phyloP scores from a whole-genome alignment of 768 basidiomycete species.

The Hypholoma sublateritium region DNA sequence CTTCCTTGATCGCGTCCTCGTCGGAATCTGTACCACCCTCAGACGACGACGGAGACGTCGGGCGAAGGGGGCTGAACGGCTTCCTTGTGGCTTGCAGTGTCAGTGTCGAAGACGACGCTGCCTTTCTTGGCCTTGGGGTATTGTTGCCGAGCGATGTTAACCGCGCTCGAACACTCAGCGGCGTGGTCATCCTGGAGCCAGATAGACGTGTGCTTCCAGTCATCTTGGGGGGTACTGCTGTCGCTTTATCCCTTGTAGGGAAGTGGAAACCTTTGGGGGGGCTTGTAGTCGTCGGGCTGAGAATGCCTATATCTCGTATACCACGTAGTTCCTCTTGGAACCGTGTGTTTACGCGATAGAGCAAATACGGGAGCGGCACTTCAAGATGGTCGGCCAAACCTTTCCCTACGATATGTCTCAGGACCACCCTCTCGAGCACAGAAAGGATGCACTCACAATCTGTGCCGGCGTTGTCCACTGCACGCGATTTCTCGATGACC shows the following conservation, averaged over 20 bases:
- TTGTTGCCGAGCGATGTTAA: conserved; percentile 66
- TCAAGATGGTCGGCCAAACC: conserved; percentile 76
- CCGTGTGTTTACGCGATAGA: conserved; percentile 80
- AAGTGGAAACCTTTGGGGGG: conserved; percentile 27
- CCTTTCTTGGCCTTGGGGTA: conserved; percentile 52
- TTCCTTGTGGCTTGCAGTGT: conserved; percentile 59
- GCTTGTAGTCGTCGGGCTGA: conserved; percentile 46
- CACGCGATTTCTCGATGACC: conserved; percentile 76
- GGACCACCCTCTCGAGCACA: neutral
- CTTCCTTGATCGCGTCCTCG: conserved; percentile 62
- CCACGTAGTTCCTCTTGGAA: conserved; percentile 86
- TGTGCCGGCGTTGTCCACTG: conserved; percentile 68
- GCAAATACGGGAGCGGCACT: conserved; percentile 81
- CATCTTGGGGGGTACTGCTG: conserved; percentile 25
- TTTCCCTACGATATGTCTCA: conserved; percentile 57
- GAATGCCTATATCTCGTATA: conserved; percentile 66
- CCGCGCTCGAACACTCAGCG: conserved; percentile 67
- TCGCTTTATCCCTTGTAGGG: conserved; percentile 27
- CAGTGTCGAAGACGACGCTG: conserved; percentile 67
- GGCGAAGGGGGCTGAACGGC: conserved; percentile 35
- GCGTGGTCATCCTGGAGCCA: conserved; percentile 49
- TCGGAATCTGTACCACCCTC: conserved; percentile 54
- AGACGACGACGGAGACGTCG: conserved; percentile 53
- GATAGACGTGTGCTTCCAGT: conserved; percentile 34
- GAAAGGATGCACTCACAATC: conserved; percentile 62